phyloP scores from a whole-genome alignment of 2,329 filamentous ascomycete genomes.

The Setomelanomma holmii region DNA sequence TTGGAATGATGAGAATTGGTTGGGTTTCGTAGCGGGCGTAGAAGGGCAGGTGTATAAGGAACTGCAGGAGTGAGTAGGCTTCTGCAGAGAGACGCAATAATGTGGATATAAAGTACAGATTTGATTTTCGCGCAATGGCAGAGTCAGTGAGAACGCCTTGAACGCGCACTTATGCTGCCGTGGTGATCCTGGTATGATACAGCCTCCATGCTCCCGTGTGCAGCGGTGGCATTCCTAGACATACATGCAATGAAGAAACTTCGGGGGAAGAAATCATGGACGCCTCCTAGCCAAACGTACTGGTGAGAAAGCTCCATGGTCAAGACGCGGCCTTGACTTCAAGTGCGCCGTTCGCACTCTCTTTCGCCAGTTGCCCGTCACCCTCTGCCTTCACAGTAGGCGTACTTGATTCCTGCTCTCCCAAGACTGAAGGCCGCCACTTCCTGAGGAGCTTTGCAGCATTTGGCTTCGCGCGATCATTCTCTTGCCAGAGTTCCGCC shows the following conservation, averaged over 20 bases:
- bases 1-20: conserved; percentile 29
- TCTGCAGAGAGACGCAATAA: background rate
- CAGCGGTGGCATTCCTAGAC: no score
- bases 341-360: conserved; percentile 35
- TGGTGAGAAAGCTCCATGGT: background rate
- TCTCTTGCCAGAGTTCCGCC: conserved; percentile 63
- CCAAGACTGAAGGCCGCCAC: conserved; percentile 61
- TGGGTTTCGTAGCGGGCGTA: conserved; percentile 27
- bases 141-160: background rate
- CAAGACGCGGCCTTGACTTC: conserved; percentile 38
- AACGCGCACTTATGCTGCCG: background rate
- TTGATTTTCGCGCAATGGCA: no score
- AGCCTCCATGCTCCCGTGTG: background rate
- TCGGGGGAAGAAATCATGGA: no score
- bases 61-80: conserved; percentile 9
- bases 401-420: conserved; percentile 23
- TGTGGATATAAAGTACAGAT: no score
- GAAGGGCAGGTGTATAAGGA: conserved; percentile 28
- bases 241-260: no score
- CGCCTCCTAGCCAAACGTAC: no score
- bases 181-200: background rate
- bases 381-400: conserved; percentile 32
- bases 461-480: conserved; percentile 55
- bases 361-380: conserved; percentile 20
- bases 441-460: conserved; percentile 62